phyloP scores from a whole-genome alignment of 78 protist species.

The Dictyostelium purpureum region DNA sequence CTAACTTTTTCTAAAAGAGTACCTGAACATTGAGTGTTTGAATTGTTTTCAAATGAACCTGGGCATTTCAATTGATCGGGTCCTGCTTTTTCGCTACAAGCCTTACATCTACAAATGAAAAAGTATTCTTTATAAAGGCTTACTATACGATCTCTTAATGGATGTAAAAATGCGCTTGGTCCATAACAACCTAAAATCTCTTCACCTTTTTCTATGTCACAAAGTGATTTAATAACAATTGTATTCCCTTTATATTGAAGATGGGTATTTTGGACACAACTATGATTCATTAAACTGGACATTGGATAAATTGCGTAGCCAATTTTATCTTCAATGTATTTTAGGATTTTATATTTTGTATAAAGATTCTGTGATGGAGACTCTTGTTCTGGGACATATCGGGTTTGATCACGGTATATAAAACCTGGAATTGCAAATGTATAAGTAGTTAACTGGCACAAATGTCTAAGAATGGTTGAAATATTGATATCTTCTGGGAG shows the following conservation, averaged over 20 bases:
- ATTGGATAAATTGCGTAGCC: conserved; percentile 51
- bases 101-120: conserved; percentile 53
- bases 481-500: not conserved
- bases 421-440: conserved; percentile 23
- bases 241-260: conserved; percentile 49
- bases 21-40: conserved; percentile 1
- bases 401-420: not conserved
- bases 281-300: conserved; percentile 39
- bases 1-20: conserved; percentile 35
- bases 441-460: conserved; percentile 57
- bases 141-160: conserved; percentile 6
- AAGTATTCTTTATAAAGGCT: conserved; percentile 21
- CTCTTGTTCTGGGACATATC: not conserved
- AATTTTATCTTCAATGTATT: conserved; percentile 15
- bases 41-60: not conserved
- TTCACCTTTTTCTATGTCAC: conserved; percentile 33
- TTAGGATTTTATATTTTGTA: not conserved
- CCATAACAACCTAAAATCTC: conserved; percentile 52
- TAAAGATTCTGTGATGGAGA: not conserved
- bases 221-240: conserved; percentile 19
- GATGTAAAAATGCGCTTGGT: conserved; percentile 14
- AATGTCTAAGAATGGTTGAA: conserved; percentile 4
- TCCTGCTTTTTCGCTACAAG: conserved; percentile 52
- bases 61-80: conserved; percentile 62
- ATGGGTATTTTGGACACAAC: conserved; percentile 51